A percentile compares a stretch with the other conserved stretches of the same genome.
These are phyloP conservation scores for Wallacemonas sp. DNA, from an alignment of 208 protist genomes.

Conservation along the genomic window DNA sequence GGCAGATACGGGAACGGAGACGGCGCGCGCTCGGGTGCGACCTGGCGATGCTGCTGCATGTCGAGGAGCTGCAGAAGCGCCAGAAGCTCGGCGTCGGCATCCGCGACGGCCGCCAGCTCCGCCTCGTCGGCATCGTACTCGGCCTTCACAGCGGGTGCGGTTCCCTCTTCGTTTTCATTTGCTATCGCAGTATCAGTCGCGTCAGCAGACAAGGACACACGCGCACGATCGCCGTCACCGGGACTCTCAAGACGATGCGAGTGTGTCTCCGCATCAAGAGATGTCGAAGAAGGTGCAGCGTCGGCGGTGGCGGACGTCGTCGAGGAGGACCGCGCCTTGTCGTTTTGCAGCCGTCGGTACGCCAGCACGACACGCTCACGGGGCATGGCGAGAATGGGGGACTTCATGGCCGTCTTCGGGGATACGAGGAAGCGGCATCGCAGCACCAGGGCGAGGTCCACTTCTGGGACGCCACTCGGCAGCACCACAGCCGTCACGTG, in stretches of 20 bases:
- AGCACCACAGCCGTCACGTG: conserved; percentile 37
- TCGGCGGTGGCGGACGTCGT: too few species aligned
- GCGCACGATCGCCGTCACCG: too few species aligned
- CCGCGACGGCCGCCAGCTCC: conserved; percentile 3
- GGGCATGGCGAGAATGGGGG: neutral
- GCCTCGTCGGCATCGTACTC: neutral
- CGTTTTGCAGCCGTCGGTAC: too few species aligned
- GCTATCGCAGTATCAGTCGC: too few species aligned
- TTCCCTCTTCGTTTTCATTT: too few species aligned
- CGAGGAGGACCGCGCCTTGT: too few species aligned
- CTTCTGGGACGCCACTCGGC: conserved; percentile 11
- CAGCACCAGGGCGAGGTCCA: conserved; percentile 32
- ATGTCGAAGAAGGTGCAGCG: too few species aligned
- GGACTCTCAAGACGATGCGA: too few species aligned
- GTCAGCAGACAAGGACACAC: too few species aligned
- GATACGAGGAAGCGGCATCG: conserved; percentile 23
- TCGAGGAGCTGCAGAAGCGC: conserved; percentile 12
- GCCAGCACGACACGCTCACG: neutral
- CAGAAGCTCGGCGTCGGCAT: conserved; percentile 12
- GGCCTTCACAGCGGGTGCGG: too few species aligned
- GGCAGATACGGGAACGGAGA: neutral
- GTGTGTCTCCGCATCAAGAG: too few species aligned
- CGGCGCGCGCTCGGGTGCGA: neutral
- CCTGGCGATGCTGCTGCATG: conserved; percentile 1
- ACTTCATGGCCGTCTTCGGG: neutral